phyloP scores from a whole-genome alignment of 306 rosid species.

The Casuarina cunninghamiana region DNA sequence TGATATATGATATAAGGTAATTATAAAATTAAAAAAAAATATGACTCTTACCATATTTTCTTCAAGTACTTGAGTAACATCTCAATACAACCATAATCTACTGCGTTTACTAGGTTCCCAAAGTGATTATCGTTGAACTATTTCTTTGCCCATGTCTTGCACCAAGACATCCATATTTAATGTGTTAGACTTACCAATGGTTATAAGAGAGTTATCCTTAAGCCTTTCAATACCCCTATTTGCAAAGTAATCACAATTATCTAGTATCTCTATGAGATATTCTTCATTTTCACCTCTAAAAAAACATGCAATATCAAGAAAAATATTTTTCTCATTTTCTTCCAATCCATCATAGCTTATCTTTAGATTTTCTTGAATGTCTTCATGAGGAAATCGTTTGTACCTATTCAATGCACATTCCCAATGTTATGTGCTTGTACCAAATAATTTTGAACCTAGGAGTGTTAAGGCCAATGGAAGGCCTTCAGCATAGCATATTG shows the following conservation, averaged over 20 bases:
- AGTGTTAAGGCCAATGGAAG: conserved; percentile 32
- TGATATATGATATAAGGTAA: too few species aligned
- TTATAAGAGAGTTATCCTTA: conserved; percentile 11
- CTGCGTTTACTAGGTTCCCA: conserved; percentile 16
- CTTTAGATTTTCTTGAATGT: conserved; percentile 19
- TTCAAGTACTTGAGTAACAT: conserved; percentile 15
- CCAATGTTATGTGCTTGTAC: conserved; percentile 27
- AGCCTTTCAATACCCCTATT: conserved; percentile 22
- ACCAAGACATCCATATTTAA: conserved; percentile 37
- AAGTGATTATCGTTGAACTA: conserved; percentile 28
- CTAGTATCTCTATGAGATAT: conserved; percentile 14
- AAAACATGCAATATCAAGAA: conserved; percentile 46
- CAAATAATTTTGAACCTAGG: conserved; percentile 17
- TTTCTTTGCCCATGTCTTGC: conserved; percentile 40
- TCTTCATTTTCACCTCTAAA: conserved; percentile 12
- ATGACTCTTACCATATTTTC: conserved; percentile 3
- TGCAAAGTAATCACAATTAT: conserved; percentile 7
- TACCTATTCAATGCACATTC: conserved; percentile 14
- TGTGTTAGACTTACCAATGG: neutral
- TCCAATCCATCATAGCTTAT: conserved; percentile 34
- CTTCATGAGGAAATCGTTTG: conserved; percentile 2
- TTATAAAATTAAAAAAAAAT: too few species aligned
- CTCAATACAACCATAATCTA: conserved; percentile 35
- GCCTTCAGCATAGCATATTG: neutral
- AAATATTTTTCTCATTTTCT: conserved; percentile 9